Conservation (phyloP, 2,329 filamentous ascomycete genomes). For the Gnomoniopsis sp. region DNA sequence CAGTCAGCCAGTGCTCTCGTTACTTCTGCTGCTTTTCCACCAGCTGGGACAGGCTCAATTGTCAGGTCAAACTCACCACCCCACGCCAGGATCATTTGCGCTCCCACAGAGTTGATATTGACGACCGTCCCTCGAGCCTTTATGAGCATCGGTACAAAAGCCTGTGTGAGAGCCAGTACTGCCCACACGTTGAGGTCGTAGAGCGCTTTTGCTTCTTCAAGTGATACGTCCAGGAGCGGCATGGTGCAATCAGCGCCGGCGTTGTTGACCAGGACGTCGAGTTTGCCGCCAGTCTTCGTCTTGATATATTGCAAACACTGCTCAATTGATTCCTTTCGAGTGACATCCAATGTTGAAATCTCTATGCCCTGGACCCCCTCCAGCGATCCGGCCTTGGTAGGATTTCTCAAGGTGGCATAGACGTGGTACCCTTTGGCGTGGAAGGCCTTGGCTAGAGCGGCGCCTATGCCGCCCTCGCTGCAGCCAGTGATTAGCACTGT, state of each 20-base stretch:
- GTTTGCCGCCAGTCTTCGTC: conserved; percentile 27
- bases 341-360: conserved; percentile 28
- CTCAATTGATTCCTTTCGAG: conserved; percentile 23
- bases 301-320: conserved; percentile 19
- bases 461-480: conserved; percentile 30
- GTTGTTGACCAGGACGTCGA: conserved; percentile 42
- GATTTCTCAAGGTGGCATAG: conserved; percentile 28
- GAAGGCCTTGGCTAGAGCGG: conserved; percentile 28
- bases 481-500: conserved; percentile 34
- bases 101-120: conserved; percentile 20
- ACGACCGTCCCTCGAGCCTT: conserved; percentile 25
- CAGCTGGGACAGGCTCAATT: not conserved
- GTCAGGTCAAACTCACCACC: conserved; percentile 8
- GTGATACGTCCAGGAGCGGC: conserved; percentile 34
- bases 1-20: not conserved
- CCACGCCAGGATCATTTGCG: conserved; percentile 18
- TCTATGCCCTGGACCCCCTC: conserved; percentile 18
- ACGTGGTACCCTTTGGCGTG: conserved; percentile 26
- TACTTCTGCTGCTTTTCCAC: too few relatives aligned
- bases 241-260: conserved; percentile 32
- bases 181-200: conserved; percentile 42
- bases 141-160: conserved; percentile 30
- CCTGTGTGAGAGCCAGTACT: conserved; percentile 32
- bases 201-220: conserved; percentile 31
- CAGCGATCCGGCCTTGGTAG: conserved; percentile 20